A percentile compares a stretch with the other conserved stretches of the same genome.
Conservation (phyloP, 805 yeast species). For the Kurtzmaniella fragi region DNA sequence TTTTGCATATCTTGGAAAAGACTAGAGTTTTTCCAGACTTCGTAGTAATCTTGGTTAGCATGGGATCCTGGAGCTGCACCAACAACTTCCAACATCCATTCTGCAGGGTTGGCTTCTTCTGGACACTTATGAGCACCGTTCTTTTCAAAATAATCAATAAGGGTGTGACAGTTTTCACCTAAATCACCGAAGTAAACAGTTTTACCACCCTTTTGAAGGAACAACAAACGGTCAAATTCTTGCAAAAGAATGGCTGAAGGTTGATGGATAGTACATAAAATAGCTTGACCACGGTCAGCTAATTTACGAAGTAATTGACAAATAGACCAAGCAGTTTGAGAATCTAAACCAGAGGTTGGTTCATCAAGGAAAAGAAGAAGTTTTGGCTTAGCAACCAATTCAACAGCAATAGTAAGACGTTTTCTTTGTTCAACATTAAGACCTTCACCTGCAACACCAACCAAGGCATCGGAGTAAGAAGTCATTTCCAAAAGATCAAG, state of each 20-base stretch:
- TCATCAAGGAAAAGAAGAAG: constrained; percentile 28
- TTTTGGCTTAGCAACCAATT: constrained; percentile 24
- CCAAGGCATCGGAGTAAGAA: constrained; percentile 24
- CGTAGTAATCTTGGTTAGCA: constrained; percentile 19
- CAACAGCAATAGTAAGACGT: constrained; percentile 29
- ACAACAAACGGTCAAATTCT: constrained; percentile 68
- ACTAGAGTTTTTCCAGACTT: constrained; percentile 19
- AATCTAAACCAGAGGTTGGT: constrained; percentile 36
- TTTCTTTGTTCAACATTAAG: constrained; percentile 32
- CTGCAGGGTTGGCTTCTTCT: constrained; percentile 66
- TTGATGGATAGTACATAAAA: constrained; percentile 62
- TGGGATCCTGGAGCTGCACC: constrained; percentile 28
- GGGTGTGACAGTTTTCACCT: constrained; percentile 51
- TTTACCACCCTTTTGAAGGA: constrained; percentile 65
- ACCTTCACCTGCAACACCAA: constrained; percentile 32
- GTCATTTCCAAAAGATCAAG: constrained; percentile 21
- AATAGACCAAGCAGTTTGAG: constrained; percentile 35
- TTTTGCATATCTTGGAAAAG: constrained; percentile 10
- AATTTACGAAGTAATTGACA: constrained; percentile 29
- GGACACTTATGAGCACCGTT: constrained; percentile 69
- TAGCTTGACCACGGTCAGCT: constrained; percentile 30
- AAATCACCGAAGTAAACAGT: constrained; percentile 74
- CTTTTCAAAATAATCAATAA: constrained; percentile 62
- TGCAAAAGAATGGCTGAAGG: constrained; percentile 73
- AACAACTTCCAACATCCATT: constrained; percentile 24